Conservation (phyloP, 2,329 filamentous ascomycete species). For the Rutstroemia sp. region DNA sequence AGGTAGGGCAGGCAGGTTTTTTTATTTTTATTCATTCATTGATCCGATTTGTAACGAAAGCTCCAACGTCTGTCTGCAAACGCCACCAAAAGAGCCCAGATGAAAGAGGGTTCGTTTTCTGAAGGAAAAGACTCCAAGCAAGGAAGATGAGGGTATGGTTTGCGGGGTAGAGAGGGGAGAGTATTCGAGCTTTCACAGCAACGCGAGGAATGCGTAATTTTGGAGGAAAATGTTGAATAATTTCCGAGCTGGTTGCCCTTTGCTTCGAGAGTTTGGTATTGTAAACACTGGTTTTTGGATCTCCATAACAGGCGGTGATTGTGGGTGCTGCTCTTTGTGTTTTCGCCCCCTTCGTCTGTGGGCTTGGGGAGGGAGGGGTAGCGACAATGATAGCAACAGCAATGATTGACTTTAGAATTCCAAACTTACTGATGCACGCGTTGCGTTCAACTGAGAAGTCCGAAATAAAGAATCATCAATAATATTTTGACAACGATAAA, state of each 20-base stretch:
- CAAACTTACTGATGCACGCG: background rate
- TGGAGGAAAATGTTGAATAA: slow-evolving; percentile 18
- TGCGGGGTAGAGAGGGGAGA: too few species aligned
- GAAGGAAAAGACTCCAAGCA: slow-evolving; percentile 21
- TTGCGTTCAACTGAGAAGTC: background rate
- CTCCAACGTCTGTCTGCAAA: slow-evolving; percentile 4
- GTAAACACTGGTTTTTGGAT: background rate
- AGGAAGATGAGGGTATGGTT: slow-evolving; percentile 2
- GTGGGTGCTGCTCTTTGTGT: background rate
- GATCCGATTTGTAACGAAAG: slow-evolving; percentile 9
- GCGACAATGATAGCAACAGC: background rate
- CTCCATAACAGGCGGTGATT: background rate
- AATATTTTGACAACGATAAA: background rate
- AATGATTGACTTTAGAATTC: background rate
- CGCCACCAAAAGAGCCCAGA: slow-evolving; percentile 9
- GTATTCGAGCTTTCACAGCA: slow-evolving; percentile 6
- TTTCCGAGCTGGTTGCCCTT: background rate
- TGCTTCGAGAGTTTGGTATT: background rate
- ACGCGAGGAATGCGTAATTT: slow-evolving; percentile 28
- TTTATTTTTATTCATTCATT: slow-evolving; percentile 9
- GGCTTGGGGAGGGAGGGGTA: background rate
- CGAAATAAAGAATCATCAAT: background rate
- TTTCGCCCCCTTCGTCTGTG: background rate
- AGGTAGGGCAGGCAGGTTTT: slow-evolving; percentile 20
- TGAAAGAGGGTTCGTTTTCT: background rate